These are phyloP conservation scores for Rhodotorula sp. DNA, from an alignment of 1,284 basidiomycete species.

Conservation along the genomic window DNA sequence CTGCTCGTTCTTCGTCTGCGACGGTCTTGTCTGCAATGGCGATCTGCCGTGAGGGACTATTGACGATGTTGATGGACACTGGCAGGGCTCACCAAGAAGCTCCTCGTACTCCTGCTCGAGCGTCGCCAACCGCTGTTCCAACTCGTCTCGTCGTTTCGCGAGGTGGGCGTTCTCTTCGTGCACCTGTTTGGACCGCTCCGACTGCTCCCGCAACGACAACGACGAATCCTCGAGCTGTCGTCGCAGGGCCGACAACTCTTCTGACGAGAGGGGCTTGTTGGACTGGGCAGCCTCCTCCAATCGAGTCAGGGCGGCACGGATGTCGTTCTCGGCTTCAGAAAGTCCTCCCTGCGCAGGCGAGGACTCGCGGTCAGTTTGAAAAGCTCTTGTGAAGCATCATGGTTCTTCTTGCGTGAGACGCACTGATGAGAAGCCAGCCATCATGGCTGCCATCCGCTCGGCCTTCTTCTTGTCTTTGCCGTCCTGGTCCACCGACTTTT, in stretches of 20 bases:
- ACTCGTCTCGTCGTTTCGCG: slow-evolving; percentile 75
- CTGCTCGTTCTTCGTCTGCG: slow-evolving; percentile 46
- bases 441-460: slow-evolving; percentile 99
- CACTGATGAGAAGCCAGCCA: slow-evolving; percentile 96
- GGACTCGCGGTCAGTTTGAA: background rate
- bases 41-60: background rate
- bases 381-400: background rate
- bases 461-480: slow-evolving; percentile 99
- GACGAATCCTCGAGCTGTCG: slow-evolving; percentile 88
- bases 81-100: slow-evolving; percentile 67
- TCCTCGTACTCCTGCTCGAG: slow-evolving; percentile 95
- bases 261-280: slow-evolving; percentile 57
- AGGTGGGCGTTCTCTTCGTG: slow-evolving; percentile 92
- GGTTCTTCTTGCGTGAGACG: background rate
- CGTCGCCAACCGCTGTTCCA: slow-evolving; percentile 75
- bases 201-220: slow-evolving; percentile 76
- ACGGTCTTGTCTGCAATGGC: slow-evolving; percentile 45
- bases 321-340: slow-evolving; percentile 89
- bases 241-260: slow-evolving; percentile 75
- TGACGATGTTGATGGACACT: too few relatives aligned
- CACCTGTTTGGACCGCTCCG: slow-evolving; percentile 81
- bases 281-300: slow-evolving; percentile 67
- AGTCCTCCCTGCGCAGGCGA: slow-evolving; percentile 62
- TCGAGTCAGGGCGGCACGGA: slow-evolving; percentile 76
- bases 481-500: slow-evolving; percentile 82